Evolutionary conservation across 192 early-diverging fungal genomes (phyloP), one percentile per base, ranked within the genome.

Genomic region (Coemansia sp.): DNA sequence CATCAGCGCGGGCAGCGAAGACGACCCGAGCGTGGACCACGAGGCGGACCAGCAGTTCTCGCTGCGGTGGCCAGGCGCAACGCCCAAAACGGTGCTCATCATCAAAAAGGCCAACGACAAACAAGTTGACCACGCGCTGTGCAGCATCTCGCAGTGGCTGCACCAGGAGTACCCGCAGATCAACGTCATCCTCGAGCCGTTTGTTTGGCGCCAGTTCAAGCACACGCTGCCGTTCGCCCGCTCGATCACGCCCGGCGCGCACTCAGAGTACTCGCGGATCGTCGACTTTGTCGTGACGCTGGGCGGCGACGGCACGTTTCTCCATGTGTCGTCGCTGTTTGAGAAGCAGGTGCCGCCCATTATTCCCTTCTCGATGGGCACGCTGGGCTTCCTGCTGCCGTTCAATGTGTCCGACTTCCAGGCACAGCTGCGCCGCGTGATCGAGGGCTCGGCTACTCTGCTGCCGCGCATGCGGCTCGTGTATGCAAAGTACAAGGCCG

Each of bases 271-370:
- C 65, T 69, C 85, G 7, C 71, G 90, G 56, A 57, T 85, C 5
- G 89, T 97, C 67, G 93, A 95, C 65, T 88, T 97, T 80, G 86
- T 92, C 14, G 81, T 97, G 29, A 97, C 94, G 62, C 86, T 98
- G 65, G 95, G 95, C 32, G 96, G 95, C 21, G 95, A 98, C 81
- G 95, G 95, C 35, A 98, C 95, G 0, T 92, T 97, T 6, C 80
- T 97, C 27, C 97, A 89, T 67, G 89, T 93, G 23, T 90, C 92
- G 25, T 95, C 93, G 89, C 75, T 98, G 28, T 90, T 91, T 64
- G 92, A 97, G 74, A 67, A 62, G 5, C 80, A 83, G 12, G 92
- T 97, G 27, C 95, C 95, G 38, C 94, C 95, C 0, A 86, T 97
- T n/a, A 82, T 98, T 14, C 87, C 95, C 0, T 96, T 98, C 78